A percentile compares a stretch with the other conserved stretches of the same genome.
These are phyloP conservation scores for Rugonectria rugulosa DNA, from an alignment of 2,329 filamentous ascomycete species.

Conservation along the genomic window DNA sequence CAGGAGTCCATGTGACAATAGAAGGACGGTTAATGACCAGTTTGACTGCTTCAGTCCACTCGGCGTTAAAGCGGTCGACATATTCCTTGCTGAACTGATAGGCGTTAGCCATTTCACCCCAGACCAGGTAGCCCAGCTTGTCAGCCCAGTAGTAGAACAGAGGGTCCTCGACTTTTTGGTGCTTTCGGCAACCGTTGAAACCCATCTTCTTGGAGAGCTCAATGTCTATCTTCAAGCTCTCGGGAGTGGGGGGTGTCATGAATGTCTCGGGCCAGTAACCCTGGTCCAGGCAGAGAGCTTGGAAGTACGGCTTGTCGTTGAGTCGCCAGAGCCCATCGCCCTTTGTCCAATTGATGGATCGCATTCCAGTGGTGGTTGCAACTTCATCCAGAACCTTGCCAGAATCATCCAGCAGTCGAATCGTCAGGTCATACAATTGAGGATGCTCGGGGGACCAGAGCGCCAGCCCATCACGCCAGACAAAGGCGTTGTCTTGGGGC, in stretches of 20 bases:
- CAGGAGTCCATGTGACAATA: slow-evolving; percentile 71
- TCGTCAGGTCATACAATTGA: slow-evolving; percentile 61
- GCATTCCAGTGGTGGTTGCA: slow-evolving; percentile 67
- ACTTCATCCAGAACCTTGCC: slow-evolving; percentile 61
- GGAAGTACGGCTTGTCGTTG: slow-evolving; percentile 66
- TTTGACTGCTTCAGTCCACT: slow-evolving; percentile 70
- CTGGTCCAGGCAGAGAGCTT: slow-evolving; percentile 66
- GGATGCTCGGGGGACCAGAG: slow-evolving; percentile 69
- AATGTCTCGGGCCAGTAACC: slow-evolving; percentile 70
- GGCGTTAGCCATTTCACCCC: slow-evolving; percentile 71
- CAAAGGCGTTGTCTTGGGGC: slow-evolving; percentile 47
- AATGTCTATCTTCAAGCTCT: slow-evolving; percentile 59
- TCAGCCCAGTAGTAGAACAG: slow-evolving; percentile 69
- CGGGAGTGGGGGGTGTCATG: slow-evolving; percentile 62
- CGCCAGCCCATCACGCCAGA: slow-evolving; percentile 64
- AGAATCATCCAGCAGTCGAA: slow-evolving; percentile 57
- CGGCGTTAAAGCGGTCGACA: slow-evolving; percentile 65
- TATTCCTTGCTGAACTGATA: slow-evolving; percentile 69
- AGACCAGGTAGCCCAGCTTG: slow-evolving; percentile 66
- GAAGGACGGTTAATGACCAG: slow-evolving; percentile 72
- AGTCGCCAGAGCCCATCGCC: slow-evolving; percentile 67
- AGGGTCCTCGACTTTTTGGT: slow-evolving; percentile 70
- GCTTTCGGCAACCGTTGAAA: slow-evolving; percentile 71
- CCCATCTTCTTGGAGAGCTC: slow-evolving; percentile 66
- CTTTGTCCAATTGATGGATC: slow-evolving; percentile 64